These are phyloP conservation scores for Shiraia bambusicola DNA, from an alignment of 2,329 filamentous ascomycete genomes.

Conservation along the genomic window DNA sequence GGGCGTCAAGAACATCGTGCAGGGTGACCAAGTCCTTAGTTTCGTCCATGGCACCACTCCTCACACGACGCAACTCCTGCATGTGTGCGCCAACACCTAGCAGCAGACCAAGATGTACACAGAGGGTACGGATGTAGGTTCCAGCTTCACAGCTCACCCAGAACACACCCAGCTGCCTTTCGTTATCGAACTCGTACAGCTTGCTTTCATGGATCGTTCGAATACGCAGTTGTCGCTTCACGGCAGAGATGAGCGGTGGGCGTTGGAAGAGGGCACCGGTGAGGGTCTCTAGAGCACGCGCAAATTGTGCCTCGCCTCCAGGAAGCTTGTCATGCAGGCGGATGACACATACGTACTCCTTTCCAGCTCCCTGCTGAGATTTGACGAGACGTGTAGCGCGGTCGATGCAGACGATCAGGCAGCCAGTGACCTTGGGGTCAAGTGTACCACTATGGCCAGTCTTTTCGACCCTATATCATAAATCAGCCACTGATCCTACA, in stretches of 20 bases:
- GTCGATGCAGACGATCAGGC: conserved; percentile 92
- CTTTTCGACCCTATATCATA: conserved; percentile 71
- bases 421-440: conserved; percentile 96
- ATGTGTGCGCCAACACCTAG: conserved; percentile 91
- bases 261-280: conserved; percentile 97
- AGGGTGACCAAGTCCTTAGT: conserved; percentile 85
- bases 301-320: conserved; percentile 89
- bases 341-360: conserved; percentile 97
- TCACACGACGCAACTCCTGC: conserved; percentile 94
- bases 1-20: conserved; percentile 92
- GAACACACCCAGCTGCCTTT: conserved; percentile 95
- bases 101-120: conserved; percentile 82
- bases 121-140: conserved; percentile 97
- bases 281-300: conserved; percentile 89
- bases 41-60: conserved; percentile 94
- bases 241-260: conserved; percentile 93
- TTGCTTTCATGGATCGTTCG: conserved; percentile 97
- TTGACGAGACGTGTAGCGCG: conserved; percentile 97
- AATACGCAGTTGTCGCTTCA: conserved; percentile 98
- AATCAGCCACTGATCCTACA: conserved; percentile 15
- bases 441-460: conserved; percentile 98
- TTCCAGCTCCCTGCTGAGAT: conserved; percentile 97
- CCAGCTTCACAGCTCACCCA: conserved; percentile 99
- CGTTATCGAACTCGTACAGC: conserved; percentile 94
- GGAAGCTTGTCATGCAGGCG: conserved; percentile 93